Evolutionary conservation across 768 basidiomycete genomes (phyloP).

Genomic region (Lanmaoa rubissima): DNA sequence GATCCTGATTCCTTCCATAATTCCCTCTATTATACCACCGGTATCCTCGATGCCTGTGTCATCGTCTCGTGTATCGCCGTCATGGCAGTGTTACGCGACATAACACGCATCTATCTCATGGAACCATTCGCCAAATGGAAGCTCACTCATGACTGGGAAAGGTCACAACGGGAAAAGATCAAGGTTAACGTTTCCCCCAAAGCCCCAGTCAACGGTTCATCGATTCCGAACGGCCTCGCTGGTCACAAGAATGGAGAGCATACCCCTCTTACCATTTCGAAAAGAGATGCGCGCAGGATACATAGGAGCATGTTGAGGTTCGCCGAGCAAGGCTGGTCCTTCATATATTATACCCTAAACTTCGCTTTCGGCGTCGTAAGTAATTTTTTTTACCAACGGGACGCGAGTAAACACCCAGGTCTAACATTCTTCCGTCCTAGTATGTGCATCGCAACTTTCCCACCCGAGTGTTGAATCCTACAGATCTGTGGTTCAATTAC

Average conservation of each 20-base stretch:
- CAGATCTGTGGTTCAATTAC: slow-evolving; percentile 73
- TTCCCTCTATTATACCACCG: slow-evolving; percentile 68
- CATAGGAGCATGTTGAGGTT: slow-evolving; percentile 80
- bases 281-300: slow-evolving; percentile 56
- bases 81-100: slow-evolving; percentile 87
- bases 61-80: slow-evolving; percentile 78
- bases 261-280: slow-evolving; percentile 21
- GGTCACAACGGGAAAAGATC: slow-evolving; percentile 19
- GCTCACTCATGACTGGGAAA: slow-evolving; percentile 53
- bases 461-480: slow-evolving; percentile 59
- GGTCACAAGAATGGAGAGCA: slow-evolving; percentile 24
- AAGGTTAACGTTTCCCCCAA: slow-evolving; percentile 29
- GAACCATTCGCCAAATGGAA: slow-evolving; percentile 82
- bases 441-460: slow-evolving; percentile 78
- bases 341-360: slow-evolving; percentile 74
- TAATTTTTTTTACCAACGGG: slow-evolving; percentile 25
- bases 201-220: slow-evolving; percentile 21
- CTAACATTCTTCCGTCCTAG: slow-evolving; percentile 40
- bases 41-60: slow-evolving; percentile 75
- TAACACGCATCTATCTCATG: slow-evolving; percentile 66
- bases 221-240: slow-evolving; percentile 31
- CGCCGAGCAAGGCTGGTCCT: slow-evolving; percentile 93
- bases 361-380: slow-evolving; percentile 82
- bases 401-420: background rate
- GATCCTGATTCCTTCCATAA: slow-evolving; percentile 70